A percentile compares a stretch with the other conserved stretches of the same genome.
These are phyloP conservation scores for Yueomyces sinensis DNA, from an alignment of 805 yeast species.

Conservation along the genomic window DNA sequence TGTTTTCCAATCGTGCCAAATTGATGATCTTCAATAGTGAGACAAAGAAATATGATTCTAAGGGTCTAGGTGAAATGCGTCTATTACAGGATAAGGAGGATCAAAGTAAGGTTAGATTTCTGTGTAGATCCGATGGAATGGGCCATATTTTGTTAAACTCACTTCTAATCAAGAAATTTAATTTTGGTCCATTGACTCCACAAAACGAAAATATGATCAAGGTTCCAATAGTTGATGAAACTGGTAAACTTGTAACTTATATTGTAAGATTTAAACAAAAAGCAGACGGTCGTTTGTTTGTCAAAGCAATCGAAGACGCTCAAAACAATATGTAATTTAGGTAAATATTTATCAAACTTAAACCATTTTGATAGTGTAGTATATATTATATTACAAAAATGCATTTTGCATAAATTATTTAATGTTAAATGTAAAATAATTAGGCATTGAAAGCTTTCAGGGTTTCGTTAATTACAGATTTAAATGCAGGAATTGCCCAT, in stretches of 20 bases:
- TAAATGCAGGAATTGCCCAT: constrained; percentile 17
- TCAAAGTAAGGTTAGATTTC: constrained; percentile 45
- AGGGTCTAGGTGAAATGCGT: constrained; percentile 77
- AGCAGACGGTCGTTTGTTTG: constrained; percentile 23
- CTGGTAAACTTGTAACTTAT: constrained; percentile 51
- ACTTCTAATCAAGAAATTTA: constrained; percentile 40
- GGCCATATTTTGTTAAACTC: constrained; percentile 66
- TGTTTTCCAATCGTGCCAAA: constrained; percentile 59
- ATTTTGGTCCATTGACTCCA: constrained; percentile 37
- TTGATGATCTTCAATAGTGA: constrained; percentile 45
- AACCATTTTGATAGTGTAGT: background rate
- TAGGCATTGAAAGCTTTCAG: too few species aligned
- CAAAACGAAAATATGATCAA: constrained; percentile 57
- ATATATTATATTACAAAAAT: too few species aligned
- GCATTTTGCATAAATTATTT: too few species aligned
- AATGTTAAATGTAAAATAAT: too few species aligned
- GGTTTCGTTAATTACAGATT: constrained; percentile 6
- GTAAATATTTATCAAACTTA: background rate
- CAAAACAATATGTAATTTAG: constrained; percentile 19
- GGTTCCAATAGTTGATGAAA: constrained; percentile 47
- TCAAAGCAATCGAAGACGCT: constrained; percentile 20
- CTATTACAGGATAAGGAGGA: constrained; percentile 49
- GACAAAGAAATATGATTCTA: constrained; percentile 39
- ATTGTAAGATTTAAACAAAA: constrained; percentile 55
- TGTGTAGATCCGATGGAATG: constrained; percentile 83